Evolutionary conservation across 2,329 filamentous ascomycete genomes (phyloP).

Genomic region (Aaosphaeria arxii): DNA sequence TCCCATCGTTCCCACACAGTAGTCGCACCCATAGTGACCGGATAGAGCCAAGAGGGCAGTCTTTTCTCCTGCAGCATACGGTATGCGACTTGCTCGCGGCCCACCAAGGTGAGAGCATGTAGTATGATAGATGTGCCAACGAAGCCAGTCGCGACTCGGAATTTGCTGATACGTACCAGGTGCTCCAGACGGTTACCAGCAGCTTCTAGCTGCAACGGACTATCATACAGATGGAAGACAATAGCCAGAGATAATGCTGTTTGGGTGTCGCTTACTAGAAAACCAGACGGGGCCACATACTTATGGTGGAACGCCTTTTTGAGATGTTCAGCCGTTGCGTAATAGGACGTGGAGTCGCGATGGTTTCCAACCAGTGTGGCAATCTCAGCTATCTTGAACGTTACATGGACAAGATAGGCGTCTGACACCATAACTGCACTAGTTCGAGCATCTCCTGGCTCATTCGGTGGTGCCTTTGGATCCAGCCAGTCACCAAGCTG

Average conservation of each 20-base stretch:
- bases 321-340: background rate
- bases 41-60: constrained; percentile 48
- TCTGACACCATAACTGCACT: background rate
- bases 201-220: background rate
- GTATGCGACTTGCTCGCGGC: constrained; percentile 26
- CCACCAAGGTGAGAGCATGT: constrained; percentile 3
- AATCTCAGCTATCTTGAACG: background rate
- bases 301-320: background rate
- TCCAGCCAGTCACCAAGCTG: constrained; percentile 1
- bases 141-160: background rate
- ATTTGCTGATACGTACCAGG: background rate
- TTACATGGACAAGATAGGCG: background rate
- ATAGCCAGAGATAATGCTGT: background rate
- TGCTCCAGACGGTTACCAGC: background rate
- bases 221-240: background rate
- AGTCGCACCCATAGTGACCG: constrained; percentile 44
- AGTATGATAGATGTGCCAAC: background rate
- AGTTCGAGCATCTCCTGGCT: background rate
- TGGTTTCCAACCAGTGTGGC: background rate
- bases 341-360: background rate
- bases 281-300: background rate
- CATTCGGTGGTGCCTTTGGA: background rate
- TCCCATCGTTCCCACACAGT: constrained; percentile 29
- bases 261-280: background rate
- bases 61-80: constrained; percentile 46